Base-by-base conservation (phyloP, 1,284 basidiomycete species). In the Tausonia pullulans region DNA sequence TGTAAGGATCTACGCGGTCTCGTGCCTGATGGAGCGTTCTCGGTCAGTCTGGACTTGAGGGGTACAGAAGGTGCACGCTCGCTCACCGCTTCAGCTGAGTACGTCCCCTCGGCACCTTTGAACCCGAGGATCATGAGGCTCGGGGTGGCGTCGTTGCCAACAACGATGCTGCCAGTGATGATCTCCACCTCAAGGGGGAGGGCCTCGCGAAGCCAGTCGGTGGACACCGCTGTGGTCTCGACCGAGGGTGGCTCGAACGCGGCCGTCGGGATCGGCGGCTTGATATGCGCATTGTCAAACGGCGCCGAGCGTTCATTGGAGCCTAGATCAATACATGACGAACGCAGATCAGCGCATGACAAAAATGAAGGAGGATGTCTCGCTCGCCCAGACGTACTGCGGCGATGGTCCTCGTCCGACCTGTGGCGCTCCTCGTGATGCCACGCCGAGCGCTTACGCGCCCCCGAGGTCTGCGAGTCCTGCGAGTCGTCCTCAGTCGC, bases 141-240 rank as follows among this genome's bases (percentile, higher is more conserved):
- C 0, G 88, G 86, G 0, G 90, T 93, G 0, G 91, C 88, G 39
- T 83, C 78, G 74, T 92, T 95, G 7, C 92, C 92, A 48, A 86
- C 81, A 9, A 88, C 82, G 55, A 96, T 83, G 10, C 86, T 86
- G 14, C 89, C 88, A 61, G 85, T 88, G 16, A 79, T 78, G 13
- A 87, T 79, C 65, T 84, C 81, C 59, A 95, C 79, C 49, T 89
- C 88, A 64, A 94, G 74, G 0, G 92, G 92, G 7, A 95, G 77
- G 11, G 91, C 49, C 43, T 61, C 60, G 10, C 60, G 50, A 10
- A 61, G 48, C 60, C 60, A 61, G 51, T 53, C 49, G 13, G n/a
- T 58, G 3, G 57, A 45, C 27, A 27, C 27, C 27, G 27, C 27
- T 6, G 45, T 58, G 1, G 57, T 13, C 16, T 58, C 57, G 57